Evolutionary conservation across 306 rosid species (phyloP), one percentile per base, ranked within the genome.

Genomic region (Crotalaria pallida): DNA sequence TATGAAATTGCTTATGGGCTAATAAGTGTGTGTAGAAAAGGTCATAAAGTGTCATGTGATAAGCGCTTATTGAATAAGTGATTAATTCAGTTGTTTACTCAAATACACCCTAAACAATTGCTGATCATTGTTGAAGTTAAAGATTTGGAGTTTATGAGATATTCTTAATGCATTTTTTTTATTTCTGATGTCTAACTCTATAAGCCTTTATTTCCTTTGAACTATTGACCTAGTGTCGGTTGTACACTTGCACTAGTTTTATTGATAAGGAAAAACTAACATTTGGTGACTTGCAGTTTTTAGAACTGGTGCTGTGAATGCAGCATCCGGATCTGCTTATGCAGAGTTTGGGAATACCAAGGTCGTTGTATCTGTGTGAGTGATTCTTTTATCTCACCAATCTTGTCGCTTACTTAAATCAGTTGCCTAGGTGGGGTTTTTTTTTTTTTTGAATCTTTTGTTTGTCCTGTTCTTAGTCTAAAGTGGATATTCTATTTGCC

Each of bases 341-440:
- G 97, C 97, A 4, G 97, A 94, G 80, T 81, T 94, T 64, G 99
- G 97, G 64, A 87, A 88, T 67, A 94, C 97, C 69, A 94, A 91
- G 81, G 97, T 91, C 89, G 86, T 94, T 65, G 97, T 91, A 23
- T 94, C 99, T 53, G 97, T 94, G 99, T 94, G 86, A 91, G 97
- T 89, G 67, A 48, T 34, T 58, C 13, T 63, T 57, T 71, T 70
- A 15, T 58, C 67, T 65, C 17, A 26, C 11, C 9, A 29, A 18
- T 52, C 38, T 34, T 34, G 71, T 67, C 24, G 27, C 5, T 58
- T 56, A 22, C 18, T 47, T n/a, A 48, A 67, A 36, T 59, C 47
- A 64, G 12, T 71, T 29, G 59, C 48, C 52, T 6, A 19, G 11
- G 16, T 40, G 44, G n/a, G n/a, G n/a, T n/a, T n/a, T n/a, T n/a